A percentile compares a stretch with the other conserved stretches of the same genome.
phyloP scores from a whole-genome alignment of 345 rosid genomes.

The Trapa bicornis region DNA sequence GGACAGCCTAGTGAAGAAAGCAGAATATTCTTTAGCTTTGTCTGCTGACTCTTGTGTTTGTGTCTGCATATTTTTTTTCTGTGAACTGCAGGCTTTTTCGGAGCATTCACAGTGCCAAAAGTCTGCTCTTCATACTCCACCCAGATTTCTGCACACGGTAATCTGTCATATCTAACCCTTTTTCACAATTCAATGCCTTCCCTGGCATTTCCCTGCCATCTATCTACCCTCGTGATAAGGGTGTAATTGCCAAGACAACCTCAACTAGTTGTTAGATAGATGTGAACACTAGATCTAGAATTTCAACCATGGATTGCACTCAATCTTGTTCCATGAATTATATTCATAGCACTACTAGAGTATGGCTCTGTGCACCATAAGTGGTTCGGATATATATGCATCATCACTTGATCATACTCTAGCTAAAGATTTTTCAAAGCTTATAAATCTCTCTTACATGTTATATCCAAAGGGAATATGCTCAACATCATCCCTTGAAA shows the following conservation, averaged over 20 bases:
- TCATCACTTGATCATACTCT: too few relatives aligned
- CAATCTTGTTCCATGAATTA: too few relatives aligned
- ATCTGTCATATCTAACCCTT: not conserved
- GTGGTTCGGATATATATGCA: too few relatives aligned
- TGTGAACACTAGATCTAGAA: not conserved
- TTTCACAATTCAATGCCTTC: not conserved
- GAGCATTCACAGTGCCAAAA: constrained; percentile 65
- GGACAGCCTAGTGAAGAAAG: not conserved
- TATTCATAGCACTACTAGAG: too few relatives aligned
- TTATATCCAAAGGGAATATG: too few relatives aligned
- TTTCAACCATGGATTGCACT: too few relatives aligned
- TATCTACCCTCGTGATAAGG: not conserved
- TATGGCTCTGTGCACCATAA: too few relatives aligned
- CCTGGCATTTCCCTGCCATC: not conserved
- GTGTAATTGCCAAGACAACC: not conserved
- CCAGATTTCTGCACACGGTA: constrained; percentile 67
- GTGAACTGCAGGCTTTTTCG: constrained; percentile 57
- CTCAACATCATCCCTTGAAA: not conserved
- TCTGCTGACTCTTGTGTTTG: not conserved
- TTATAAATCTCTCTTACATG: too few relatives aligned
- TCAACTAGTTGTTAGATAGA: not conserved
- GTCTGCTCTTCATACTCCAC: constrained; percentile 67
- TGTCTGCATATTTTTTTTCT: not conserved
- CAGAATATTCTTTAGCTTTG: not conserved
- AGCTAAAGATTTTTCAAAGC: too few relatives aligned